phyloP scores from a whole-genome alignment of 2,329 filamentous ascomycete species.

The Aspergillaceae sp. region DNA sequence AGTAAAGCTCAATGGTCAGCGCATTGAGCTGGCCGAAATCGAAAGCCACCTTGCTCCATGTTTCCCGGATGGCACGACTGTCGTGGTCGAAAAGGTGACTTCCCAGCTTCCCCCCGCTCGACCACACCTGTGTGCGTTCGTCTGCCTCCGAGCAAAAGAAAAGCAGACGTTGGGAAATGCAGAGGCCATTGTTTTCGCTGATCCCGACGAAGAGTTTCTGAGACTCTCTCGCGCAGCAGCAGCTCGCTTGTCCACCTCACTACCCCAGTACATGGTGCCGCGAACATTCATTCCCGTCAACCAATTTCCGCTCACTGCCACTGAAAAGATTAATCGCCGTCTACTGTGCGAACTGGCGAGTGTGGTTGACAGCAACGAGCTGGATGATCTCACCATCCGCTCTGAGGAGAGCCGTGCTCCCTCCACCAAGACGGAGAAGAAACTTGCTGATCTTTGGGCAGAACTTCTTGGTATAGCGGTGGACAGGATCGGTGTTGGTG shows the following conservation, averaged over 20 bases:
- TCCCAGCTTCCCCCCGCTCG: not conserved
- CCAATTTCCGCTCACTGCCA: not conserved
- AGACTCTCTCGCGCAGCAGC: not conserved
- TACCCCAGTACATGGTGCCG: not conserved
- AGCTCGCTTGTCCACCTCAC: not conserved
- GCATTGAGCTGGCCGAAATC: conserved; percentile 21
- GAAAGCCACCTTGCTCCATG: conserved; percentile 8
- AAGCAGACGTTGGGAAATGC: not conserved
- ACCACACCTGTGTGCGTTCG: not conserved
- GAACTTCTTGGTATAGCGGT: not conserved
- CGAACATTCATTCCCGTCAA: not conserved
- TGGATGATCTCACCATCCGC: too few species aligned
- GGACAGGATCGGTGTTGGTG: conserved; percentile 6
- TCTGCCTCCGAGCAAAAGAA: not conserved
- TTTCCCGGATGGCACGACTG: not conserved
- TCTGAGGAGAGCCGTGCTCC: not conserved
- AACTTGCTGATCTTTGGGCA: not conserved
- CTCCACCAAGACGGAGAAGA: not conserved
- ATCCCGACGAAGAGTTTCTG: not conserved
- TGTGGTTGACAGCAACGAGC: not conserved
- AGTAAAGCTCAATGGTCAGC: conserved; percentile 19
- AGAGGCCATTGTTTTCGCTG: not conserved
- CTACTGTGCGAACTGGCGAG: not conserved
- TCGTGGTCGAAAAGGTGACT: not conserved
- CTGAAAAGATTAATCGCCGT: not conserved